These are phyloP conservation scores for Castanea crenata DNA, from an alignment of 306 rosid genomes.

Conservation along the genomic window DNA sequence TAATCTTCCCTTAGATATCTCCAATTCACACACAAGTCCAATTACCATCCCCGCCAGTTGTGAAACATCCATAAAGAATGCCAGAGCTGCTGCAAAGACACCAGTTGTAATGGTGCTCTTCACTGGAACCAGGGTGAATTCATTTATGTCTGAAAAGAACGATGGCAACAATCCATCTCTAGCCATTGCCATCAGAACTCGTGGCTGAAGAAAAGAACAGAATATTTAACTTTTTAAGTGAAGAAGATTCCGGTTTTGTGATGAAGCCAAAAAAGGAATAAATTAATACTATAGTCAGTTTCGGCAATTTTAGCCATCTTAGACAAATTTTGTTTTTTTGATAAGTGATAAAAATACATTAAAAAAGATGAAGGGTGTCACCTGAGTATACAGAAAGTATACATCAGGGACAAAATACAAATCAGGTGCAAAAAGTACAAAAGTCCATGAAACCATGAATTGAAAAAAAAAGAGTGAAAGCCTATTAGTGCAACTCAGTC, in stretches of 20 bases:
- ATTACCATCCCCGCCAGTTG: constrained; percentile 79
- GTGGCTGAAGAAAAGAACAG: constrained; percentile 46
- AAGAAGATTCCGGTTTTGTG: constrained; percentile 11
- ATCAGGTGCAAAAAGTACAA: too few relatives aligned
- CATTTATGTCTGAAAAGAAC: constrained; percentile 48
- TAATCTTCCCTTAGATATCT: not conserved
- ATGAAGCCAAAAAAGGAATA: not conserved
- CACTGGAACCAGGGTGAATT: constrained; percentile 39
- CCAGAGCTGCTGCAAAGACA: constrained; percentile 53
- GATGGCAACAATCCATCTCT: constrained; percentile 57
- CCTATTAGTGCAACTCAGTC: too few relatives aligned
- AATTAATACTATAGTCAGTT: not conserved
- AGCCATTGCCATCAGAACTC: constrained; percentile 66
- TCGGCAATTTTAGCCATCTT: too few relatives aligned
- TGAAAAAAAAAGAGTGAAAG: too few relatives aligned
- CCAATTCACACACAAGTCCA: constrained; percentile 14
- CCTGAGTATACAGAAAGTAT: too few relatives aligned
- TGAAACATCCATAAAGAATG: constrained; percentile 82
- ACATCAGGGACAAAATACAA: too few relatives aligned
- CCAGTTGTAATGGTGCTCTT: constrained; percentile 54
- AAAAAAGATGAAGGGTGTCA: too few relatives aligned
- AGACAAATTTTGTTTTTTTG: too few relatives aligned
- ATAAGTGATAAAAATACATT: too few relatives aligned
- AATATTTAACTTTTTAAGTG: constrained; percentile 14
- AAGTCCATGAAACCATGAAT: too few relatives aligned